Evolutionary conservation across 2,329 filamentous ascomycete species (phyloP).

Genomic region (Colletotrichum aenigma): DNA sequence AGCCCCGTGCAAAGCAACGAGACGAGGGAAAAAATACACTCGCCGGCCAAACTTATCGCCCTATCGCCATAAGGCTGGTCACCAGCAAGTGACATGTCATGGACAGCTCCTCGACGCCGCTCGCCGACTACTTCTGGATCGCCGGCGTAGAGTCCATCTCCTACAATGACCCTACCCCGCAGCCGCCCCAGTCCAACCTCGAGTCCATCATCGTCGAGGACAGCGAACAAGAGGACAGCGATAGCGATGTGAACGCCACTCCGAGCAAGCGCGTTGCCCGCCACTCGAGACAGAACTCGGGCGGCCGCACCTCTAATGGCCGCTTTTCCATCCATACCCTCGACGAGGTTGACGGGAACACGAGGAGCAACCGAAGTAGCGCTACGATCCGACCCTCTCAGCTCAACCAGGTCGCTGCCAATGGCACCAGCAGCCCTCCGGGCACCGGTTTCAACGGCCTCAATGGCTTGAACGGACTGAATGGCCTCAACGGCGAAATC

Average conservation of each 20-base stretch:
- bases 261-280: conserved; percentile 45
- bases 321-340: conserved; percentile 59
- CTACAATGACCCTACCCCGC: conserved; percentile 58
- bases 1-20: conserved; percentile 17
- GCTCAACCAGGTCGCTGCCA: conserved; percentile 20
- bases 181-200: conserved; percentile 45
- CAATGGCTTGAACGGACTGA: conserved; percentile 33
- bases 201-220: conserved; percentile 68
- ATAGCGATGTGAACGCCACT: conserved; percentile 31
- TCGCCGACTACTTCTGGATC: conserved; percentile 80
- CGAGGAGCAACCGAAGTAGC: conserved; percentile 68
- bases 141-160: conserved; percentile 72
- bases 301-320: conserved; percentile 61
- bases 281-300: conserved; percentile 66
- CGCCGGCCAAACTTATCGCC: conserved; percentile 15
- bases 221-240: conserved; percentile 56
- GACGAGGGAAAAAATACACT: conserved; percentile 14
- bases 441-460: conserved; percentile 26
- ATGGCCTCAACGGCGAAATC: conserved; percentile 9
- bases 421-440: conserved; percentile 17
- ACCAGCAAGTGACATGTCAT: conserved; percentile 51
- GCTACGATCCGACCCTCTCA: conserved; percentile 62
- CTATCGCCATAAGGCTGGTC: conserved; percentile 18
- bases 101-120: conserved; percentile 66
- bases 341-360: conserved; percentile 63